These are phyloP conservation scores for Tympanopsis confertula DNA, from an alignment of 2,329 filamentous ascomycete genomes.

Conservation along the genomic window DNA sequence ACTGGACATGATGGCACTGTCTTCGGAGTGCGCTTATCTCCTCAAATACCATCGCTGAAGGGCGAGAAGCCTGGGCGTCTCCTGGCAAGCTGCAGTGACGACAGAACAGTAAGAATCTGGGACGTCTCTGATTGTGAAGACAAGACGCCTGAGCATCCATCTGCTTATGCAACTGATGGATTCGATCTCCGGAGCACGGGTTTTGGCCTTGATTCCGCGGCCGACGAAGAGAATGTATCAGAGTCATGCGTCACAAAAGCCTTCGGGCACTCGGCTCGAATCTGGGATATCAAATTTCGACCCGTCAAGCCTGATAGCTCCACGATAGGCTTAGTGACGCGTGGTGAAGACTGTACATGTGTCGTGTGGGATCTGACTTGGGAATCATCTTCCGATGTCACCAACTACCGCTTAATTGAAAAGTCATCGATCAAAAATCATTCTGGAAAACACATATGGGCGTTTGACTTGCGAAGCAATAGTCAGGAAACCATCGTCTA, in stretches of 20 bases:
- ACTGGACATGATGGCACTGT: background rate
- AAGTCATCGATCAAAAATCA: conserved; percentile 31
- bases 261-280: conserved; percentile 48
- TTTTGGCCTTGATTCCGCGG: conserved; percentile 6
- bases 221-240: conserved; percentile 9
- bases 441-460: conserved; percentile 53
- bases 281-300: conserved; percentile 45
- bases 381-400: background rate
- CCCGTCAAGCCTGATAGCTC: conserved; percentile 5
- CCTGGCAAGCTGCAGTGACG: conserved; percentile 53
- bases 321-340: conserved; percentile 32
- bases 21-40: conserved; percentile 26
- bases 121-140: conserved; percentile 36
- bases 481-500: conserved; percentile 12
- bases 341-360: conserved; percentile 49
- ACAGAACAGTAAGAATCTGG: conserved; percentile 50
- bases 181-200: conserved; percentile 5
- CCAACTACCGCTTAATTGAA: conserved; percentile 15
- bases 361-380: conserved; percentile 32
- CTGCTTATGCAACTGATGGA: background rate
- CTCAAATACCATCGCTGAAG: conserved; percentile 10
- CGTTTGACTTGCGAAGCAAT: conserved; percentile 19
- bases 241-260: conserved; percentile 27
- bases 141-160: conserved; percentile 12
- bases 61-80: conserved; percentile 21